Base-by-base conservation (phyloP, 164 flowering plant species). In the Buxus sempervirens region DNA sequence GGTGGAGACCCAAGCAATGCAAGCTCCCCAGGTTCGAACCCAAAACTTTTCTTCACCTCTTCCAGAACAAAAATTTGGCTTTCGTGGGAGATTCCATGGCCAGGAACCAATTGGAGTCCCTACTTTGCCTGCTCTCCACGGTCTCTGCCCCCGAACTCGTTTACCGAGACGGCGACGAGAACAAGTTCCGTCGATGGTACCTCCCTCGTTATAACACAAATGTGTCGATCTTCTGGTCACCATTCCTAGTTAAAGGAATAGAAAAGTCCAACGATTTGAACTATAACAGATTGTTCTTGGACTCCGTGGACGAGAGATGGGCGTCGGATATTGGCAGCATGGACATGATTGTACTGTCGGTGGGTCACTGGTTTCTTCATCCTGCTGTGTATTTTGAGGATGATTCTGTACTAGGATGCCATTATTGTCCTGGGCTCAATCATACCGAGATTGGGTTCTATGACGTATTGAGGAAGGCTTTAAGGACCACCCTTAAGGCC, bases 81-180 rank as follows among this genome's bases (percentile, higher is more conserved):
- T 95, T 92, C 73, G 84, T 95, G 0, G 99, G 99, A 9, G 99
- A 95, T 54, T 92, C 99, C n/a, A 67, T 95, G 80, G 96, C 98
- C 32, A 80, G 99, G 66, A 95, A 95, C 75, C 99, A 95, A 73
- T 69, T 92, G 32, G 99, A 95, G 71, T 95, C 99, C 0, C 82
- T 95, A n/a, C 79, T 95, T 9, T 95, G 99, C 71, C 70, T 90
- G 79, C 57, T 90, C 3, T 72, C 96, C 54, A 72, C 84, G 10
- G 76, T 62, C n/a, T 82, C 93, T 13, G 3, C 59, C 13, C 96
- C 93, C 7, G 49, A 73, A 7, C 91, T 95, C 59, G 82, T 88
- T 24, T 86, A 88, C 70, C 41, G 58, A 4, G 62, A 79, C 65
- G 91, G 93, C 15, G 88, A 84, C 7, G 97, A 90, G 10, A 81